Conservation (phyloP, 1,139 yeast species). For the Kluyveromyces marxianus region DNA sequence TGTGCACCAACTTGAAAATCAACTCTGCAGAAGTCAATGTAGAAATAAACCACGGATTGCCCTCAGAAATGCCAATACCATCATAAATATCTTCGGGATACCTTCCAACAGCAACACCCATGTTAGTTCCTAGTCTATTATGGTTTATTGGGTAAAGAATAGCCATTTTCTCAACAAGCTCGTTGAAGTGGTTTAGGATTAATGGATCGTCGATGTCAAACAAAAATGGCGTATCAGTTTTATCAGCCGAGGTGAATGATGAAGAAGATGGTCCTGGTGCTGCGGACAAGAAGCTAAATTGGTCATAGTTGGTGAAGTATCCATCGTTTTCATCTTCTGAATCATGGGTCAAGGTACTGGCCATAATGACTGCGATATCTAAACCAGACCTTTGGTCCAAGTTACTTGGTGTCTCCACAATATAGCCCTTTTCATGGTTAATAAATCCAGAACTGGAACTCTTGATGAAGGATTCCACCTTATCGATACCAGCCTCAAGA, state of each 20-base stretch:
- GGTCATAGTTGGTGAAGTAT: background rate
- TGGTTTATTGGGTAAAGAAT: conserved; percentile 69
- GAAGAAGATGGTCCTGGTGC: too few species aligned
- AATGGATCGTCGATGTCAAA: conserved; percentile 50
- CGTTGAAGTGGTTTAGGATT: conserved; percentile 51
- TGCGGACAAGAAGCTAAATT: conserved; percentile 5
- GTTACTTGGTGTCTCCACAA: conserved; percentile 61
- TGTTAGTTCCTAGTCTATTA: conserved; percentile 34
- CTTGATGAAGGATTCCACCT: conserved; percentile 25
- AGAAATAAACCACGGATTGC: conserved; percentile 93
- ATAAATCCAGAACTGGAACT: conserved; percentile 39
- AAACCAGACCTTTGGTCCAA: conserved; percentile 55
- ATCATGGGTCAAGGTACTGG: conserved; percentile 57
- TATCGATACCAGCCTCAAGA: conserved; percentile 8
- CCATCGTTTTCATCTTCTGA: conserved; percentile 30
- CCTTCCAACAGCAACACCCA: conserved; percentile 77
- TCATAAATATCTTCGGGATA: conserved; percentile 92
- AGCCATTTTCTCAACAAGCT: conserved; percentile 60
- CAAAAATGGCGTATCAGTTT: conserved; percentile 37
- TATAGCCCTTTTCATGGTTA: conserved; percentile 40
- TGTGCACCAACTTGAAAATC: conserved; percentile 34
- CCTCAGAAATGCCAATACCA: conserved; percentile 65
- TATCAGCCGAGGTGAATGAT: background rate
- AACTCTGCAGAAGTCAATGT: conserved; percentile 66
- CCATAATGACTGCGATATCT: conserved; percentile 74